Conservation (phyloP, 1,284 basidiomycete species). For the Ustilago nuda region DNA sequence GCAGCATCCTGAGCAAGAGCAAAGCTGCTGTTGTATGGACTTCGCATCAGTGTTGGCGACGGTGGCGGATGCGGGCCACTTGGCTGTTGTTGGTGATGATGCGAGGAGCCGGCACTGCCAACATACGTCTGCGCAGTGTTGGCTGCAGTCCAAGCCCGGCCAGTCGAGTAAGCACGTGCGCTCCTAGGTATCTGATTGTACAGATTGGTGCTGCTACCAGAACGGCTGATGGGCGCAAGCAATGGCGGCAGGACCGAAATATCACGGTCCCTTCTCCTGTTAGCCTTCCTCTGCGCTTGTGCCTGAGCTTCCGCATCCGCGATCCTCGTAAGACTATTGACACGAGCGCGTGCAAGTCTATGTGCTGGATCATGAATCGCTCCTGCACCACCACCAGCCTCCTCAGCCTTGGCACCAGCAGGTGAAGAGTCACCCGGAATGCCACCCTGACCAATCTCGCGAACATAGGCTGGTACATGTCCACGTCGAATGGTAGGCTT, state of each 20-base stretch:
- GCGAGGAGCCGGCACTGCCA: slow-evolving; percentile 49
- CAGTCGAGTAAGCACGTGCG: slow-evolving; percentile 44
- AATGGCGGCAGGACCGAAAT: slow-evolving; percentile 59
- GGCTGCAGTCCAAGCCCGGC: slow-evolving; percentile 41
- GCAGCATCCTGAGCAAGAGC: slow-evolving; percentile 47
- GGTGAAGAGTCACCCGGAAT: slow-evolving; percentile 54
- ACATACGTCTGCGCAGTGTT: slow-evolving; percentile 49
- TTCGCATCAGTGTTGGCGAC: slow-evolving; percentile 47
- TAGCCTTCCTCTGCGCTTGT: slow-evolving; percentile 41
- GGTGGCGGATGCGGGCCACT: slow-evolving; percentile 12
- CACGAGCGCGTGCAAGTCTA: slow-evolving; percentile 27
- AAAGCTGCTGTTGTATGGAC: slow-evolving; percentile 44
- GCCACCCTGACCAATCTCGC: slow-evolving; percentile 58
- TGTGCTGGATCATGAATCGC: slow-evolving; percentile 12
- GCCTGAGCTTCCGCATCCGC: slow-evolving; percentile 42
- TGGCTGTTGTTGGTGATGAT: slow-evolving; percentile 13
- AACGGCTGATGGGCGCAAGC: slow-evolving; percentile 51
- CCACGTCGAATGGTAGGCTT: slow-evolving; percentile 59
- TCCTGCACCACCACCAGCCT: background rate
- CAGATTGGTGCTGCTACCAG: slow-evolving; percentile 55
- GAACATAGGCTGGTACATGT: slow-evolving; percentile 56
- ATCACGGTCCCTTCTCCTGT: slow-evolving; percentile 56
- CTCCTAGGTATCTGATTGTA: slow-evolving; percentile 36
- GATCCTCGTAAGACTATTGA: slow-evolving; percentile 41
- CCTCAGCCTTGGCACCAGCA: slow-evolving; percentile 16